Conservation (phyloP, 768 basidiomycete genomes). For the Macrocybe gigantea region DNA sequence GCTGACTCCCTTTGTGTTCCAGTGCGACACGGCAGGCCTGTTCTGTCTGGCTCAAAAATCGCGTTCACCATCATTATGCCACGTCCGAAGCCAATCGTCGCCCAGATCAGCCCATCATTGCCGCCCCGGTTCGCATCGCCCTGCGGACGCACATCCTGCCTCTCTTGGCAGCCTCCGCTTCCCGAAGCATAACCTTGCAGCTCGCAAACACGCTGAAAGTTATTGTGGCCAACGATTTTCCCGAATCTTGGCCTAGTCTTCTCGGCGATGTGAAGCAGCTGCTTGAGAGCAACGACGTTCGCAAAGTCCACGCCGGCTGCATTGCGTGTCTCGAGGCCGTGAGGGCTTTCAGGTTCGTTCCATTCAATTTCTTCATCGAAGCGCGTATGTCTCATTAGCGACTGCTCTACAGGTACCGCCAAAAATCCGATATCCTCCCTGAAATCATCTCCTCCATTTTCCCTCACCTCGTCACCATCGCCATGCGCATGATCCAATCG, state of each 20-base stretch:
- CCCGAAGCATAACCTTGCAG: constrained; percentile 67
- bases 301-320: constrained; percentile 78
- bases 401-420: constrained; percentile 53
- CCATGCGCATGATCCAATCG: constrained; percentile 57
- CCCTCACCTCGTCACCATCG: constrained; percentile 73
- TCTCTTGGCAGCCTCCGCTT: constrained; percentile 63
- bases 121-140: constrained; percentile 64
- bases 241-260: constrained; percentile 66
- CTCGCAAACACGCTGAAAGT: constrained; percentile 70
- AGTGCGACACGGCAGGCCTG: constrained; percentile 83
- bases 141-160: constrained; percentile 64
- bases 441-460: constrained; percentile 58
- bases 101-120: constrained; percentile 59
- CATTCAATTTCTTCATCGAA: not conserved
- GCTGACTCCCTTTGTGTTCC: constrained; percentile 4
- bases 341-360: constrained; percentile 63
- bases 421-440: constrained; percentile 53
- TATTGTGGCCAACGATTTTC: constrained; percentile 73
- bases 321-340: constrained; percentile 74
- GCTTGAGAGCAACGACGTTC: constrained; percentile 56
- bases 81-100: constrained; percentile 30
- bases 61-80: constrained; percentile 64
- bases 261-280: constrained; percentile 63
- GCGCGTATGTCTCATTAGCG: no score
- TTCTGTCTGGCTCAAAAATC: constrained; percentile 88